Base-by-base conservation (phyloP, 148 eudicot genomes). In the Vaccinium macrocarpon region DNA sequence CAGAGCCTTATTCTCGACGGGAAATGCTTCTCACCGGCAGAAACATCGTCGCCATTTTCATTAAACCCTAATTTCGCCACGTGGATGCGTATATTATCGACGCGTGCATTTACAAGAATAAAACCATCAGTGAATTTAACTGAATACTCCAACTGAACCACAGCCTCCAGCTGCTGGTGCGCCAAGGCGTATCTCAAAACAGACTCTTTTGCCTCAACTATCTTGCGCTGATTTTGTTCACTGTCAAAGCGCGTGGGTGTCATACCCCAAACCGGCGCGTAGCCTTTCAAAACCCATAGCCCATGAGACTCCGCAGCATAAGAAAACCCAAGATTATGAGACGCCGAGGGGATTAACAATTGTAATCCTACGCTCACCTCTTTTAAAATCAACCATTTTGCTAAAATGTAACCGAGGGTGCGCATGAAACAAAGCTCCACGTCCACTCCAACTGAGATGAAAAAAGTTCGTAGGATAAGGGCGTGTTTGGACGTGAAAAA, bases 81-180 rank as follows among this genome's bases (percentile, higher is more conserved):
- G 76, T 95, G 97, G 66, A 95, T 21, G 8, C 98, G 91, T 32
- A 97, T 64, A 51, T 97, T 97, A 29, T 97, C 97, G 21, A 97
- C 88, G 70, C 89, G 92, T 73, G 97, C 90, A 10, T 64, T 89
- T 0, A 97, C 98, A 57, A 91, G 91, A 76, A 97, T 90, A 76
- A 87, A 88, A 3, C 86, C 90, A 29, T 95, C 96, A 2, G 53
- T 56, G 78, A 89, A 93, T n/a, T 3, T 71, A 25, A 95, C 92
- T 0, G 87, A 64, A 70, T 97, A 97, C 84, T 95, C 98, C 38
- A 97, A 23, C 79, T 97, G 99, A 62, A 92, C 85, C 57, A 92
- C 90, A 56, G 89, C 95, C 86, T 97, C 99, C 2, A 97, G 35
- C 66, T 91, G 99, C 68, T 97, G 99, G 82, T 97, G 99, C 4